phyloP scores from a whole-genome alignment of 371 early-diverging fungal genomes.

The Actinomortierella wolfii region DNA sequence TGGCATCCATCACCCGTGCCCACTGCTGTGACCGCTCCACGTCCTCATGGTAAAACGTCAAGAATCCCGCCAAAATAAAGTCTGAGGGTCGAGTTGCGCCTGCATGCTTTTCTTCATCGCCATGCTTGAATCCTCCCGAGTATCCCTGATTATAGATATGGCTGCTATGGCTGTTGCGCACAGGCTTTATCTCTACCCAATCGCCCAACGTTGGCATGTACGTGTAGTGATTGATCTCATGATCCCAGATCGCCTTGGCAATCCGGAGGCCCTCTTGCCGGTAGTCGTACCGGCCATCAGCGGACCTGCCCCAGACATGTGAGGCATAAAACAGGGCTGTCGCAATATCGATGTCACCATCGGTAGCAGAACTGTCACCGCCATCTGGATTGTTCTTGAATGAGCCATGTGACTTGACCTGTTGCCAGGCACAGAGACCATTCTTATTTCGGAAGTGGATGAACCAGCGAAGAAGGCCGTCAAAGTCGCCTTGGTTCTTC shows the following conservation, averaged over 20 bases:
- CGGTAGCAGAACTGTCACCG: conserved; percentile 62
- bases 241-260: conserved; percentile 55
- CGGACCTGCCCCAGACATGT: conserved; percentile 55
- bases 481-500: conserved; percentile 64
- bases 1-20: conserved; percentile 57
- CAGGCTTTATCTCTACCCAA: conserved; percentile 51
- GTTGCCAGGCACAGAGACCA: conserved; percentile 71
- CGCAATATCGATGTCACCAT: conserved; percentile 66
- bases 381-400: conserved; percentile 67
- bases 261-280: conserved; percentile 50
- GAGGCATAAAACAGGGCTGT: conserved; percentile 63
- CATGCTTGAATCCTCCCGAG: conserved; percentile 44
- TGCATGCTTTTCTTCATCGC: conserved; percentile 53
- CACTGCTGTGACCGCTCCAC: conserved; percentile 55
- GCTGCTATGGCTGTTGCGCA: not conserved
- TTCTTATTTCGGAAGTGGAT: conserved; percentile 56
- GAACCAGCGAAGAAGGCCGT: conserved; percentile 62
- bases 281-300: conserved; percentile 59
- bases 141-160: conserved; percentile 3
- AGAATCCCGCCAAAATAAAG: conserved; percentile 62
- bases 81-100: conserved; percentile 62
- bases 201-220: conserved; percentile 65
- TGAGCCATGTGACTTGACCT: conserved; percentile 59
- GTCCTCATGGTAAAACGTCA: conserved; percentile 65
- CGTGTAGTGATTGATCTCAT: conserved; percentile 61